Evolutionary conservation across 352 stramenopile genomes (phyloP).

Genomic region (Globisporangium perplexum): DNA sequence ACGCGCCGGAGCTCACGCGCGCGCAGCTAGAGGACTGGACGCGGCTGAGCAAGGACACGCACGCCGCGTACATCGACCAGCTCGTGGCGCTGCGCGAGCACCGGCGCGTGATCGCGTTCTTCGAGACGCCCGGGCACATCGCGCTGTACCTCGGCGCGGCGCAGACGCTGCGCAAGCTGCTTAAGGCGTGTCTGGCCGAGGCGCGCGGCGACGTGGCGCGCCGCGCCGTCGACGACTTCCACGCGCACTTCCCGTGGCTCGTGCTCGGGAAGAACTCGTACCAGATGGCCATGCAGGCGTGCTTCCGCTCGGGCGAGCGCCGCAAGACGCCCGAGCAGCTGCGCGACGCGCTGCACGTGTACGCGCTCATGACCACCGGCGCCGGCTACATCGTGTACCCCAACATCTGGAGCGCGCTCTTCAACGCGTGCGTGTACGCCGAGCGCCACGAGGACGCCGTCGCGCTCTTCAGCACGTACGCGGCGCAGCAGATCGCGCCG

Average conservation of each 20-base stretch:
- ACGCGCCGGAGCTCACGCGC: neutral
- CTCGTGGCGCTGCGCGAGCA: constrained; percentile 4
- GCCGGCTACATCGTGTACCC: constrained; percentile 31
- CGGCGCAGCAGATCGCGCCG: constrained; percentile 20
- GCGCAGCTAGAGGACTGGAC: constrained; percentile 7
- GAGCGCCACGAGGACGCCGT: constrained; percentile 17
- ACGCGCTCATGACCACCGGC: constrained; percentile 19
- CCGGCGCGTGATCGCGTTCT: constrained; percentile 4
- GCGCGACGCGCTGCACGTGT: constrained; percentile 25
- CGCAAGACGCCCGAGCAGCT: constrained; percentile 10
- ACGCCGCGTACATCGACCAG: constrained; percentile 5
- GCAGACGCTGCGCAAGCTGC: constrained; percentile 10
- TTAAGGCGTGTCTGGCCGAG: constrained; percentile 6
- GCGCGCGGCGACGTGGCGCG: constrained; percentile 6
- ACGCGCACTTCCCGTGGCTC: constrained; percentile 7
- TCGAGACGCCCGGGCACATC: neutral
- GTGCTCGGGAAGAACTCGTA: constrained; percentile 11
- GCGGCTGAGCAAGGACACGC: constrained; percentile 8
- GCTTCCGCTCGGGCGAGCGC: constrained; percentile 1
- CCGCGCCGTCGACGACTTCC: constrained; percentile 3
- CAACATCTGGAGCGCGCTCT: constrained; percentile 27
- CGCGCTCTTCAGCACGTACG: constrained; percentile 21
- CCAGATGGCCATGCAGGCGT: constrained; percentile 10
- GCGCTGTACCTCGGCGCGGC: constrained; percentile 2
- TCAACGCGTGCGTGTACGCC: constrained; percentile 32